Evolutionary conservation across 179 eudicot genomes (phyloP).

Genomic region (Actinidia arguta): DNA sequence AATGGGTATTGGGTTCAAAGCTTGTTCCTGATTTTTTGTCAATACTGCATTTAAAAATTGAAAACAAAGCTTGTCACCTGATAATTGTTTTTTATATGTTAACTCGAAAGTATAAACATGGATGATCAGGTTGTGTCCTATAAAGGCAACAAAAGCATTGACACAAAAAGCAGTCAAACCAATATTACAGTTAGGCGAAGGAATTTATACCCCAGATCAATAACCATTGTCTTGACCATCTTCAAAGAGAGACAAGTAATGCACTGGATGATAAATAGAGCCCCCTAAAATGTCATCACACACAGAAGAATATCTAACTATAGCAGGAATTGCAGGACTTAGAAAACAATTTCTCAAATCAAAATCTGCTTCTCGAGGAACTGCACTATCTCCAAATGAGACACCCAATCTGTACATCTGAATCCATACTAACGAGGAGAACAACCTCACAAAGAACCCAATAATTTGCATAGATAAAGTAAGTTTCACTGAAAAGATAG

Average conservation of each 20-base stretch:
- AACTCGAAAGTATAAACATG: neutral
- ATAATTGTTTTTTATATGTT: neutral
- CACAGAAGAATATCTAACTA: constrained; percentile 46
- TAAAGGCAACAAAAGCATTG: neutral
- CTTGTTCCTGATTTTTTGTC: neutral
- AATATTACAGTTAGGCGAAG: constrained; percentile 13
- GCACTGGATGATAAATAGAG: constrained; percentile 89
- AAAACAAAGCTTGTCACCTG: neutral
- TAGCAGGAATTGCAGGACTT: constrained; percentile 70
- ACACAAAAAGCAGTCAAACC: constrained; percentile 2
- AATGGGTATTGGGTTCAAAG: too few species aligned
- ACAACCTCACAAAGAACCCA: constrained; percentile 75
- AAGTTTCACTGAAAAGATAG: constrained; percentile 75
- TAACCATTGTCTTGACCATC: constrained; percentile 49
- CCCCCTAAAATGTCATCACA: constrained; percentile 81
- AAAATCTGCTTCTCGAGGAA: constrained; percentile 73
- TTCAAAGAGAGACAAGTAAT: constrained; percentile 89
- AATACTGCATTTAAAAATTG: neutral
- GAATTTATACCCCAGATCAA: constrained; percentile 55
- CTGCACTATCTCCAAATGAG: constrained; percentile 62
- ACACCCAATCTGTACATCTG: constrained; percentile 98
- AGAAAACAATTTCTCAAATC: constrained; percentile 91
- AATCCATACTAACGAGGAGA: constrained; percentile 82
- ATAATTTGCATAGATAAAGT: constrained; percentile 78
- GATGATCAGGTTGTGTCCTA: neutral